Evolutionary conservation across 345 rosid genomes (phyloP).

Genomic region (Populus davidiana): DNA sequence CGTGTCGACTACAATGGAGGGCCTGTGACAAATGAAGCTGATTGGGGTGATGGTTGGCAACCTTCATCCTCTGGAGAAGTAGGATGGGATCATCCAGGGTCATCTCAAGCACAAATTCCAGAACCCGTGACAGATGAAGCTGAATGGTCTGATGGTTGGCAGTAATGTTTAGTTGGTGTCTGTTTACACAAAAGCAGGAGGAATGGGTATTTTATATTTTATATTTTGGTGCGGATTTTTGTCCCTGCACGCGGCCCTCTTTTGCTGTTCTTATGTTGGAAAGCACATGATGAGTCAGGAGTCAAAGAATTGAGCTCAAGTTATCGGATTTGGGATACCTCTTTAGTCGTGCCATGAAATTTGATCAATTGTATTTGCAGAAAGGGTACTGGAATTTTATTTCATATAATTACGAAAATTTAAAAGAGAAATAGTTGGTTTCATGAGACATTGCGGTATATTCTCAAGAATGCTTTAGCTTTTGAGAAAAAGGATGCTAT

Average conservation of each 20-base stretch:
- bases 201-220: not conserved
- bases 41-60: not conserved
- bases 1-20: conserved; percentile 22
- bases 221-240: not conserved
- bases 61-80: conserved; percentile 21
- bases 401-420: not conserved
- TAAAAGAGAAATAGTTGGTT: not conserved
- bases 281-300: not conserved
- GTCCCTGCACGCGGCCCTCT: not conserved
- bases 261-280: not conserved
- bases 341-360: not conserved
- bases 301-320: too few species aligned
- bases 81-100: conserved; percentile 32
- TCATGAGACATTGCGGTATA: not conserved
- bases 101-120: conserved; percentile 23
- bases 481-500: not conserved
- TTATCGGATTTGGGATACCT: not conserved
- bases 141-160: conserved; percentile 87
- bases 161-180: conserved; percentile 14
- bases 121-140: conserved; percentile 41
- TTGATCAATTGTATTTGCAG: not conserved
- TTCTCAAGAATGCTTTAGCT: not conserved
- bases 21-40: not conserved
- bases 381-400: not conserved
- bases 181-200: not conserved